Percentiles rank a stretch among this genome's conserved stretches.
Evolutionary conservation across 306 rosid genomes (phyloP).

Genomic region (Spatholobus suberectus): DNA sequence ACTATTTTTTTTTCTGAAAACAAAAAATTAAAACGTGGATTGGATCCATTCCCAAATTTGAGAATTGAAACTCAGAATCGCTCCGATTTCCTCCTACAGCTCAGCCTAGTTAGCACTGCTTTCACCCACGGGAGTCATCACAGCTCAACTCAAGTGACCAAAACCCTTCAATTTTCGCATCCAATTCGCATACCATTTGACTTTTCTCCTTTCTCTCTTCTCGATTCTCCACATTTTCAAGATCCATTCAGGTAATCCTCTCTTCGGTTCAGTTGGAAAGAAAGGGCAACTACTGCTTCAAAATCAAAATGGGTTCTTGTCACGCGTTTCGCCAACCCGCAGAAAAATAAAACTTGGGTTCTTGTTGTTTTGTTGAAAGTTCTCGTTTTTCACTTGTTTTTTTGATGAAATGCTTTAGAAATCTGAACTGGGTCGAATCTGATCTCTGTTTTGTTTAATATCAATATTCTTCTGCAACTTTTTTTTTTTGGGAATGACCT

Average conservation of each 20-base stretch:
- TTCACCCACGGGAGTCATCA: constrained; percentile 16
- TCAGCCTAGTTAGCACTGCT: neutral
- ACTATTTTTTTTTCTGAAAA: too few species aligned
- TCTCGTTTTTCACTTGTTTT: constrained; percentile 4
- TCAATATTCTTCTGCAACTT: neutral
- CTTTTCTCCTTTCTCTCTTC: constrained; percentile 24
- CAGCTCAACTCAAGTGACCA: constrained; percentile 31
- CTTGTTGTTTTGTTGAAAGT: neutral
- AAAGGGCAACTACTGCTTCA: constrained; percentile 21
- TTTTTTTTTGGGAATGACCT: neutral
- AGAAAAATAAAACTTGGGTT: neutral
- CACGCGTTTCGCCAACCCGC: neutral
- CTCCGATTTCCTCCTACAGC: constrained; percentile 22
- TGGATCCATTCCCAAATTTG: constrained; percentile 38
- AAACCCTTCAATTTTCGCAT: constrained; percentile 35
- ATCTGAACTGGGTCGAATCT: constrained; percentile 33
- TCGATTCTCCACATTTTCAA: constrained; percentile 35
- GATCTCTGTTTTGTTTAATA: constrained; percentile 10
- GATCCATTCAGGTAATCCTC: constrained; percentile 42
- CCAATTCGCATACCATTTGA: constrained; percentile 38
- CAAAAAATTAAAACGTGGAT: too few species aligned
- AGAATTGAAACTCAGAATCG: constrained; percentile 12
- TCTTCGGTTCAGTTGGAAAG: constrained; percentile 1
- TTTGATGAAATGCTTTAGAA: constrained; percentile 33
- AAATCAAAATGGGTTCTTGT: constrained; percentile 15